Evolutionary conservation across 306 rosid species (phyloP), one percentile per base, ranked within the genome.

Genomic region (Parietaria judaica): DNA sequence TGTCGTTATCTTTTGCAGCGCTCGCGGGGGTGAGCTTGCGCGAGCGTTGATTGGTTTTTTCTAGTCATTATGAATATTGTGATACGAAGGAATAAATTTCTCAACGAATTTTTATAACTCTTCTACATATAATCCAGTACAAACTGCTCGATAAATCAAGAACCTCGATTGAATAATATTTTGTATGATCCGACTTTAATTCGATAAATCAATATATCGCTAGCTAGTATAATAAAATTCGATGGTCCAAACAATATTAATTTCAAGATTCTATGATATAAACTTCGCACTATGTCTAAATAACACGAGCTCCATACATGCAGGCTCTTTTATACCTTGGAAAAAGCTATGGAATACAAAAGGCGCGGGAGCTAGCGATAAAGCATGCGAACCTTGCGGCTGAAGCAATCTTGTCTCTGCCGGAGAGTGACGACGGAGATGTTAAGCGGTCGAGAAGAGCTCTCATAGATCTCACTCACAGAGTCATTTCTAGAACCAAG

Each of bases 311-410:
- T 53, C 63, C 60, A 44, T n/a, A 72, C 14, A 62, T 58, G 31
- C 56, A 92, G 99, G 99, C 90, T 62, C 66, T 92, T 61, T 95
- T 88, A n/a, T 92, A 84, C 73, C 88, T 92, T 14, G 94, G 81
- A 14, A 84, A 79, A 80, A 92, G 99, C 54, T 71, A 74, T 36
- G 99, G 96, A 58, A 77, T 92, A 68, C 99, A 88, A 60, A 81
- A 74, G 69, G 78, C 99, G 44, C 82, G 64, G 78, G 99, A 92
- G 68, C 84, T 92, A 48, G 99, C 99, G 31, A 37, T 69, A 51
- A 74, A 82, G 71, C 99, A 88, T 67, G 96, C 99, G 63, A 86
- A 68, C 70, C 86, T 84, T 55, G 96, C 96, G 2, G 96, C 90
- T 7, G 85, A 74, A 61, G 95, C 99, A 17, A 88, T 92, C 15